Conservation (phyloP, 225 moss, liverwort and hornwort genomes). For the Rhytidiadelphus loreus region DNA sequence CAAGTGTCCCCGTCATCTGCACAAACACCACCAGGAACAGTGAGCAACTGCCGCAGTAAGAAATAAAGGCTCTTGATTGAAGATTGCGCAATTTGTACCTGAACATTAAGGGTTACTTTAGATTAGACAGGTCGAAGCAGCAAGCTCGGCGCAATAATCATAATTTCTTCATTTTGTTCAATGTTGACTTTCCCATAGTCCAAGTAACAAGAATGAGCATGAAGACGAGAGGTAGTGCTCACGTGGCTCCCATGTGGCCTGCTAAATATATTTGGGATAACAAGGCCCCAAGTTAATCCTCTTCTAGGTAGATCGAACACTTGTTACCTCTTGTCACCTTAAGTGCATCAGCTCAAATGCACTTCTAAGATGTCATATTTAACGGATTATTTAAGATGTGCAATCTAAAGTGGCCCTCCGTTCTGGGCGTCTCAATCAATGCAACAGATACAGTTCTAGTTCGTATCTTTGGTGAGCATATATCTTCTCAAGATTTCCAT, state of each 20-base stretch:
- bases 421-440: not conserved
- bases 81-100: not conserved
- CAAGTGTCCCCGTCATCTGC: slow-evolving; percentile 75
- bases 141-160: not conserved
- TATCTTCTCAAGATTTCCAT: not conserved
- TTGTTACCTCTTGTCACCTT: not conserved
- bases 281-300: not conserved
- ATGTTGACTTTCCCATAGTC: not conserved
- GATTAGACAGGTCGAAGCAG: not conserved
- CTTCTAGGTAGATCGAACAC: not conserved
- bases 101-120: not conserved
- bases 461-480: not conserved
- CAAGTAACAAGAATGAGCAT: not conserved
- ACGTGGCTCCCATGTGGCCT: not conserved
- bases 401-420: not conserved
- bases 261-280: not conserved
- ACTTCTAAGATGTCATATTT: not conserved
- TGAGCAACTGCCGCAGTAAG: not conserved
- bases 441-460: not conserved
- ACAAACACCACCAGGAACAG: not conserved
- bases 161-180: not conserved
- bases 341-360: not conserved
- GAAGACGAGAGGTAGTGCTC: not conserved
- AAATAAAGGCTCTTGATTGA: not conserved
- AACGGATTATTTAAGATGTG: not conserved